These are phyloP conservation scores for Elsinoe arachidis DNA, from an alignment of 2,329 filamentous ascomycete species.

Conservation along the genomic window DNA sequence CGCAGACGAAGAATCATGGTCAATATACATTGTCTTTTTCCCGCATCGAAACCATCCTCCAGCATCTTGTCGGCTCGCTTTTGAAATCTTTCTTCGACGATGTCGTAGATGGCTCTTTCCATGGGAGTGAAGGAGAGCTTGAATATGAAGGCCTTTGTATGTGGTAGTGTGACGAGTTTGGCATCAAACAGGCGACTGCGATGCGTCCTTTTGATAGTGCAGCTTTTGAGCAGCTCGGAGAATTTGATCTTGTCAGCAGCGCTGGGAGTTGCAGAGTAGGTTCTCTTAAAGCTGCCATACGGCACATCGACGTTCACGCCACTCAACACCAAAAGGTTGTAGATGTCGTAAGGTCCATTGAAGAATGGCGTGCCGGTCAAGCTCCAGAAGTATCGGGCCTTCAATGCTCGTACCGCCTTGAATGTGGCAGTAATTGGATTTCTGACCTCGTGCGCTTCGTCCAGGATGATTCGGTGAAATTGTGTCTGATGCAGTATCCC, in stretches of 20 bases:
- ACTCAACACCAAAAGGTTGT: slow-evolving; percentile 29
- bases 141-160: slow-evolving; percentile 35
- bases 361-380: slow-evolving; percentile 37
- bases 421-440: slow-evolving; percentile 36
- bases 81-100: slow-evolving; percentile 39
- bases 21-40: slow-evolving; percentile 29
- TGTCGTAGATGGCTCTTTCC: slow-evolving; percentile 46
- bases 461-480: slow-evolving; percentile 47
- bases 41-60: not conserved
- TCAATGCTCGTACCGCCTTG: slow-evolving; percentile 36
- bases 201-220: slow-evolving; percentile 51
- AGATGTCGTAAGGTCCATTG: slow-evolving; percentile 27
- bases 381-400: slow-evolving; percentile 34
- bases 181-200: slow-evolving; percentile 44
- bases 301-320: not conserved
- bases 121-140: slow-evolving; percentile 43
- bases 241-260: not conserved
- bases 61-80: slow-evolving; percentile 32
- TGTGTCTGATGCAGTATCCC: slow-evolving; percentile 32
- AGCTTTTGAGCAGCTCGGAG: slow-evolving; percentile 24
- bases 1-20: slow-evolving; percentile 43
- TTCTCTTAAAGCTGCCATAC: not conserved
- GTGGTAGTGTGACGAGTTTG: slow-evolving; percentile 47
- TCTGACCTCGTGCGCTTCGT: slow-evolving; percentile 51
- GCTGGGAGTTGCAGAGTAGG: not conserved